Conservation (phyloP, 1,139 yeast genomes). For the Saccharomyces uvarum region DNA sequence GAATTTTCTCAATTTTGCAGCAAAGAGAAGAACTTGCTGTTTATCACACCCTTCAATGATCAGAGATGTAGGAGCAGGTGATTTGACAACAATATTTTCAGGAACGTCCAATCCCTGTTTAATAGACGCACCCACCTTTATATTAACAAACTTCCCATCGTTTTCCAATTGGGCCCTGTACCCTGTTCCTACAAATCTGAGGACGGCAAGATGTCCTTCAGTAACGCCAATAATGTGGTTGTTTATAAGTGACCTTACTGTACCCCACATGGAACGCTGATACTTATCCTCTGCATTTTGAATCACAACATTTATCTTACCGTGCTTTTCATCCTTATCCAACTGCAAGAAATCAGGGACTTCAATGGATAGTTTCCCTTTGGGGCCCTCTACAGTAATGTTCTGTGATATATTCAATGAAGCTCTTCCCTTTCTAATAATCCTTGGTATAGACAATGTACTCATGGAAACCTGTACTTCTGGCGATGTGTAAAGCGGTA, state of each 20-base stretch:
- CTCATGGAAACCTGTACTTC: conserved; percentile 40
- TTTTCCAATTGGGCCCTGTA: conserved; percentile 67
- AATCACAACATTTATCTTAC: conserved; percentile 48
- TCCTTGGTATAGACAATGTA: conserved; percentile 36
- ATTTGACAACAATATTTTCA: conserved; percentile 58
- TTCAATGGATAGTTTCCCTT: conserved; percentile 55
- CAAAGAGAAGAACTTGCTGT: conserved; percentile 80
- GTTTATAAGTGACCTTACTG: conserved; percentile 68
- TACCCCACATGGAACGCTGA: conserved; percentile 94
- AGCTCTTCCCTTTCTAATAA: conserved; percentile 63
- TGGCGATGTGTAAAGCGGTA: conserved; percentile 50
- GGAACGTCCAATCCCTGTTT: conserved; percentile 65
- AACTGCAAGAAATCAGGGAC: conserved; percentile 67
- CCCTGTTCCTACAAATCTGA: conserved; percentile 94
- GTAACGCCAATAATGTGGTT: conserved; percentile 81
- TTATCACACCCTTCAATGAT: conserved; percentile 81
- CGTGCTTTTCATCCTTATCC: conserved; percentile 26
- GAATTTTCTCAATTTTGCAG: conserved; percentile 77
- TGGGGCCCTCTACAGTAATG: conserved; percentile 72
- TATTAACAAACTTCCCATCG: conserved; percentile 54
- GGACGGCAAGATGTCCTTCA: conserved; percentile 84
- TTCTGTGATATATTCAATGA: conserved; percentile 52
- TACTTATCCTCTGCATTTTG: conserved; percentile 49
- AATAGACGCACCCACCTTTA: conserved; percentile 81
- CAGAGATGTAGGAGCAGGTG: conserved; percentile 84